Percentiles rank a stretch among this genome's conserved stretches.
These are phyloP conservation scores for Rhodocollybia butyracea DNA, from an alignment of 768 basidiomycete genomes.

Conservation along the genomic window DNA sequence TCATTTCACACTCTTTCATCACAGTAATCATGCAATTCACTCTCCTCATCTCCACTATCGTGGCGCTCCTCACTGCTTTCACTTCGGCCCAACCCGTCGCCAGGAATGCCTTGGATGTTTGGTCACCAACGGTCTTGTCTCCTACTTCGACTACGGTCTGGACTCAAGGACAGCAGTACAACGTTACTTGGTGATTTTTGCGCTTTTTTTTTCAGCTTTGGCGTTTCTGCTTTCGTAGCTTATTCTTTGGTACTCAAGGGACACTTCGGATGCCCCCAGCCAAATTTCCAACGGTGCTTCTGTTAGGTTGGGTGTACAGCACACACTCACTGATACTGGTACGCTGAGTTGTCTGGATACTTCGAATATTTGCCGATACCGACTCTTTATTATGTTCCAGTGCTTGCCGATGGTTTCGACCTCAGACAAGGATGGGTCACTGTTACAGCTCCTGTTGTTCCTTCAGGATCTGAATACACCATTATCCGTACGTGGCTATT, in stretches of 20 bases:
- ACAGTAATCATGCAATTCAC: slow-evolving; percentile 2
- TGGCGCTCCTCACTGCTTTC: not conserved
- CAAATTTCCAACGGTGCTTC: slow-evolving; percentile 21
- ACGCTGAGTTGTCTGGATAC: slow-evolving; percentile 7
- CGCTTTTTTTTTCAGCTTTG: not conserved
- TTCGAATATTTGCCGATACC: slow-evolving; percentile 2
- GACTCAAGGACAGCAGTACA: slow-evolving; percentile 2
- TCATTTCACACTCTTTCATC: not conserved
- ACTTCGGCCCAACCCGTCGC: not conserved
- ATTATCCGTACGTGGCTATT: slow-evolving; percentile 22
- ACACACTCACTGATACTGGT: slow-evolving; percentile 8
- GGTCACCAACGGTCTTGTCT: slow-evolving; percentile 4
- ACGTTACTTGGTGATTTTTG: slow-evolving; percentile 20
- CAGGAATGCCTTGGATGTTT: slow-evolving; percentile 6
- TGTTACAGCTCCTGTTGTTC: slow-evolving; percentile 15
- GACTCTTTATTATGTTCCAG: slow-evolving; percentile 12
- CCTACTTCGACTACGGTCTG: slow-evolving; percentile 4
- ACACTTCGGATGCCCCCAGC: slow-evolving; percentile 14
- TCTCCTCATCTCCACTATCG: not conserved
- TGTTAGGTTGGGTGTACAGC: not conserved
- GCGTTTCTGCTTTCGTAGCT: not conserved
- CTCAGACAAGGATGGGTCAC: slow-evolving; percentile 15
- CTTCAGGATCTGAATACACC: slow-evolving; percentile 16
- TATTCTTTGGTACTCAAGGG: slow-evolving; percentile 15
- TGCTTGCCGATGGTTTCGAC: slow-evolving; percentile 19